A percentile compares a stretch with the other conserved stretches of the same genome.
Conservation (phyloP, 148 eudicot species). For the Diospyros kaki region DNA sequence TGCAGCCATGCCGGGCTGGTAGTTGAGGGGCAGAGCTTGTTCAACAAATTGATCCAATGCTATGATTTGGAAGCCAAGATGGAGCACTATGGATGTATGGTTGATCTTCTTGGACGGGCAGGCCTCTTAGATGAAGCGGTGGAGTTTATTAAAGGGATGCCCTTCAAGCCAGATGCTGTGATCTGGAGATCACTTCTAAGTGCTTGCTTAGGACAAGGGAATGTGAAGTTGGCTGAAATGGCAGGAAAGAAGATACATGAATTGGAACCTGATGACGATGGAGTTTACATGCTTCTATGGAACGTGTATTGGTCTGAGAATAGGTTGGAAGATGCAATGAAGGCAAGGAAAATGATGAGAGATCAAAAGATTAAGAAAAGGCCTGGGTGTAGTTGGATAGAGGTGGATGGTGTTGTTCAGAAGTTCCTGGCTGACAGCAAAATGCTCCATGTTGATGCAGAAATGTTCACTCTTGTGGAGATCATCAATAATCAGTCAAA, state of each 20-base stretch:
- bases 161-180: slow-evolving; percentile 36
- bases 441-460: neutral
- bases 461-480: slow-evolving; percentile 16
- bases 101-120: slow-evolving; percentile 37
- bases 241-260: slow-evolving; percentile 33
- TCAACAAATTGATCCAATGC: slow-evolving; percentile 18
- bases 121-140: slow-evolving; percentile 29
- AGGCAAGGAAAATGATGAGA: slow-evolving; percentile 32
- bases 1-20: slow-evolving; percentile 37
- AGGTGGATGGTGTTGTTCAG: slow-evolving; percentile 36
- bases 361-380: slow-evolving; percentile 33
- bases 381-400: slow-evolving; percentile 47
- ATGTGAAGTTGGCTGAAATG: slow-evolving; percentile 30
- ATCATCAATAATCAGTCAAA: slow-evolving; percentile 20
- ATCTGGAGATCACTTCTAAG: slow-evolving; percentile 39
- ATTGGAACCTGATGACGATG: slow-evolving; percentile 32
- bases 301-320: slow-evolving; percentile 21
- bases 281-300: slow-evolving; percentile 31
- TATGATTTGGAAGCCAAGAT: slow-evolving; percentile 24
- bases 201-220: slow-evolving; percentile 26
- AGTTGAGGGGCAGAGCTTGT: slow-evolving; percentile 22
- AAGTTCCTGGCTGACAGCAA: slow-evolving; percentile 30
- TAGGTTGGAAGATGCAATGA: slow-evolving; percentile 32
- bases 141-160: slow-evolving; percentile 28
- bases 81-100: slow-evolving; percentile 40